Evolutionary conservation across 106 monocot species (phyloP).

Genomic region (Allium fistulosum): DNA sequence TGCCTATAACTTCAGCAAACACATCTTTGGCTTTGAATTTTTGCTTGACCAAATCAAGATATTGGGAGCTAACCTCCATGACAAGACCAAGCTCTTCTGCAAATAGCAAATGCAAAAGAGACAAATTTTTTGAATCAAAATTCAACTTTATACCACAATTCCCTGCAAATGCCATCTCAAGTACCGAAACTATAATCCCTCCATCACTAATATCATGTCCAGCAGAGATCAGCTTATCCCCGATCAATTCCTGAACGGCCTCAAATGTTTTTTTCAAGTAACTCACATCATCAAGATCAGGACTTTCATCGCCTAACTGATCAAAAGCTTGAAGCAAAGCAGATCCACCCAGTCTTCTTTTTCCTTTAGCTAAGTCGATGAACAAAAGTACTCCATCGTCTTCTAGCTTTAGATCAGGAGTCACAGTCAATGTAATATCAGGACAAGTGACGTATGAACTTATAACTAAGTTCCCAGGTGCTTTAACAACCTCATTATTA

Average conservation of each 20-base stretch:
- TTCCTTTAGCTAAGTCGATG: conserved; percentile 66
- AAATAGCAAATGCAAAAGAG: conserved; percentile 52
- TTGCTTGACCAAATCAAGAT: conserved; percentile 35
- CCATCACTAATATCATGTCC: conserved; percentile 97
- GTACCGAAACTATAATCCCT: conserved; percentile 55
- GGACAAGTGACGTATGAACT: conserved; percentile 87
- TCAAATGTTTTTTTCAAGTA: conserved; percentile 69
- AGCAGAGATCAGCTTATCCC: conserved; percentile 54
- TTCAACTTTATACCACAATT: conserved; percentile 74
- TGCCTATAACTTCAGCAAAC: conserved; percentile 54
- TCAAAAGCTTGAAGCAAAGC: conserved; percentile 79
- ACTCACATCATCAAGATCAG: conserved; percentile 83
- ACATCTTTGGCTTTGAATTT: conserved; percentile 49
- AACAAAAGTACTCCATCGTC: conserved; percentile 65
- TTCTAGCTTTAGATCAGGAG: conserved; percentile 84
- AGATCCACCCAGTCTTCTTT: conserved; percentile 75
- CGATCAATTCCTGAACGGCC: conserved; percentile 59
- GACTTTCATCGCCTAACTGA: conserved; percentile 72
- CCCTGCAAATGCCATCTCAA: conserved; percentile 99
- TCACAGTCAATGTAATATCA: conserved; percentile 88
- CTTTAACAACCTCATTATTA: conserved; percentile 79
- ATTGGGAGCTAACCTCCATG: conserved; percentile 46
- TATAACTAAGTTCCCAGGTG: conserved; percentile 91
- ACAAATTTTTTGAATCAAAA: conserved; percentile 27
- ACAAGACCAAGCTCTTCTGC: conserved; percentile 89